These are phyloP conservation scores for Vitis riparia DNA, from an alignment of 164 flowering plant genomes.

Conservation along the genomic window DNA sequence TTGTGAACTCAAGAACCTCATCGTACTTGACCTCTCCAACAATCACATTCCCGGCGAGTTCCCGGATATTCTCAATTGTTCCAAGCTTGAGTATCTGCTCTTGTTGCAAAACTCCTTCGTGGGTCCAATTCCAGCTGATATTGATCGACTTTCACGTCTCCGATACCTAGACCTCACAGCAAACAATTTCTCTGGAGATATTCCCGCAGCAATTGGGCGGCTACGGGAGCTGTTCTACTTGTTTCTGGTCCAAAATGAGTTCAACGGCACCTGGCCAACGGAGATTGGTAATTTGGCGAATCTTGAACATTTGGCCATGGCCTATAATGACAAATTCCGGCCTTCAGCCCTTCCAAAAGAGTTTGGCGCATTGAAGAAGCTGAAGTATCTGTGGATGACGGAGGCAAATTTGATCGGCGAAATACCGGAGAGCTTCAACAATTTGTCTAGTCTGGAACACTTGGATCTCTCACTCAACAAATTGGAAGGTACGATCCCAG, in stretches of 20 bases:
- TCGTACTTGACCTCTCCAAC: conserved; percentile 32
- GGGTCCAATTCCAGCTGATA: conserved; percentile 56
- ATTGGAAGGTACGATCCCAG: conserved; percentile 54
- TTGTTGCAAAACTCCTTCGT: conserved; percentile 61
- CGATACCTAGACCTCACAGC: conserved; percentile 36
- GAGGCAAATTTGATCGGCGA: conserved; percentile 48
- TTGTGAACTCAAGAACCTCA: conserved; percentile 55
- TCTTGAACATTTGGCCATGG: conserved; percentile 42
- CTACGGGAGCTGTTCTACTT: conserved; percentile 32
- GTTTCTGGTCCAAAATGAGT: conserved; percentile 33
- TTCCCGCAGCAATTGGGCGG: conserved; percentile 52
- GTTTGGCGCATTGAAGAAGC: conserved; percentile 52
- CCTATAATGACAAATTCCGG: conserved; percentile 30
- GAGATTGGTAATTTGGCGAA: conserved; percentile 58
- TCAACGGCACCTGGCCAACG: conserved; percentile 57
- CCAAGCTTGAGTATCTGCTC: conserved; percentile 48
- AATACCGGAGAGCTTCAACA: conserved; percentile 41
- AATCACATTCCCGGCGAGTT: conserved; percentile 62
- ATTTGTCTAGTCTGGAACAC: conserved; percentile 34
- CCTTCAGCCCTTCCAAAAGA: conserved; percentile 43
- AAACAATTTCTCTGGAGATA: conserved; percentile 77
- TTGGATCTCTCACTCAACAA: conserved; percentile 49
- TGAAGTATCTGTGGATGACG: conserved; percentile 41
- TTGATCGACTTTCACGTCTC: conserved; percentile 45
- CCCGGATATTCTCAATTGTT: conserved; percentile 54